These are phyloP conservation scores for Dichomitus squalens DNA, from an alignment of 1,284 basidiomycete genomes.

Conservation along the genomic window DNA sequence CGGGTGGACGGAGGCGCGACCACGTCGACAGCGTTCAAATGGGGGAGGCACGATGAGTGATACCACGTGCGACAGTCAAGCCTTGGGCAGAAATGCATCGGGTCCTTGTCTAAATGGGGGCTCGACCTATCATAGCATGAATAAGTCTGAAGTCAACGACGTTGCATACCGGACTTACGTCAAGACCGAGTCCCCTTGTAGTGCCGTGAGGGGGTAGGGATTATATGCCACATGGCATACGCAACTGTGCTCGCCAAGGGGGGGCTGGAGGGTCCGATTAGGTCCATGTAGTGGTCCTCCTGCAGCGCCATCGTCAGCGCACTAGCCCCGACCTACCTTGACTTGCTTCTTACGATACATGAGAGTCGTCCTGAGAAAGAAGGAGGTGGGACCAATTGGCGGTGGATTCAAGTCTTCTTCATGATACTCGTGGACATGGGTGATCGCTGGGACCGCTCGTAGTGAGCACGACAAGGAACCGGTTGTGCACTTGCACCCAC, in stretches of 20 bases:
- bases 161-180: not conserved
- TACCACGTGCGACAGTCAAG: slow-evolving; percentile 29
- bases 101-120: not conserved
- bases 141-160: not conserved
- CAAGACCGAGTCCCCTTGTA: not conserved
- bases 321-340: not conserved
- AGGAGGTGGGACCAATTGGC: slow-evolving; percentile 5
- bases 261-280: slow-evolving; percentile 10
- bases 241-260: slow-evolving; percentile 14
- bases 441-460: not conserved
- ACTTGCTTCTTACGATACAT: not conserved
- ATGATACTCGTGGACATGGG: slow-evolving; percentile 19
- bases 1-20: slow-evolving; percentile 4
- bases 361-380: slow-evolving; percentile 18
- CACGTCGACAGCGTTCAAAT: slow-evolving; percentile 4
- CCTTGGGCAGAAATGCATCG: slow-evolving; percentile 32
- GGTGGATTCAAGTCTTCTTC: slow-evolving; percentile 19
- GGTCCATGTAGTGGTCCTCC: not conserved
- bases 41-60: slow-evolving; percentile 24
- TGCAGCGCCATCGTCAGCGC: not conserved
- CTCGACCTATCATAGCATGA: not conserved
- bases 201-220: slow-evolving; percentile 14
- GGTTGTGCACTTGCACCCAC: not conserved
- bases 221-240: slow-evolving; percentile 22
- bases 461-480: not conserved